Base-by-base conservation (phyloP, 345 rosid genomes). In the Citrus sinensis region DNA sequence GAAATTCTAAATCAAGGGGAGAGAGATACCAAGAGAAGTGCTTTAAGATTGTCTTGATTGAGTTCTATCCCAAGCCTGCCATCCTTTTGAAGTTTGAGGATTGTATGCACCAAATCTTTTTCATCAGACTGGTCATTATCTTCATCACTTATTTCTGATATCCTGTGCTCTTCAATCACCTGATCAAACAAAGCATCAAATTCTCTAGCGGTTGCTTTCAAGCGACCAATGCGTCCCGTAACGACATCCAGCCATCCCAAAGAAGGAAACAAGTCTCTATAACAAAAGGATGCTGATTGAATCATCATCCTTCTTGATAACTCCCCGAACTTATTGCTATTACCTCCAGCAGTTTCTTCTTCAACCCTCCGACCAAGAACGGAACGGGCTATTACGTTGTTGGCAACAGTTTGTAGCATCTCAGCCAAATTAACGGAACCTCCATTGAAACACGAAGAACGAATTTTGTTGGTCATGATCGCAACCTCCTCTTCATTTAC, bases 401-500 rank as follows among this genome's bases (percentile, higher is more conserved):
- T 76, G 7, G 79, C 14, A 32, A 67, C 29, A 6, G 54, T 37
- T 17, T 19, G 10, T 35, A 71, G 20, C 82, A 78, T 64, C 62
- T 60, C 74, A 17, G 71, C 73, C 14, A 77, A 34, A 65, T 75
- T 40, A 42, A 74, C 61, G 5, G 64, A 39, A 8, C 2, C 25
- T 22, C 59, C 51, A 9, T 5, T 7, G 13, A 1, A 8, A 35
- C 76, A 40, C 2, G 67, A 64, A 8, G 6, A 5, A 4, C 81
- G 65, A 25, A 84, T 46, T n/a, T 66, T 71, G 24, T 78, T 76
- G 2, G 75, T 8, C 35, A 84, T 40, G 25, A 7, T 25, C 13
- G 55, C n/a, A 51, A 78, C 73, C 62, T 85, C 83, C 49, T 82
- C 85, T 10, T 80, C 80, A 37, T 80, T 77, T 2, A 82, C 76